Evolutionary conservation across 2,329 filamentous ascomycete species (phyloP).

Genomic region (Neocatenulostroma microsporum): DNA sequence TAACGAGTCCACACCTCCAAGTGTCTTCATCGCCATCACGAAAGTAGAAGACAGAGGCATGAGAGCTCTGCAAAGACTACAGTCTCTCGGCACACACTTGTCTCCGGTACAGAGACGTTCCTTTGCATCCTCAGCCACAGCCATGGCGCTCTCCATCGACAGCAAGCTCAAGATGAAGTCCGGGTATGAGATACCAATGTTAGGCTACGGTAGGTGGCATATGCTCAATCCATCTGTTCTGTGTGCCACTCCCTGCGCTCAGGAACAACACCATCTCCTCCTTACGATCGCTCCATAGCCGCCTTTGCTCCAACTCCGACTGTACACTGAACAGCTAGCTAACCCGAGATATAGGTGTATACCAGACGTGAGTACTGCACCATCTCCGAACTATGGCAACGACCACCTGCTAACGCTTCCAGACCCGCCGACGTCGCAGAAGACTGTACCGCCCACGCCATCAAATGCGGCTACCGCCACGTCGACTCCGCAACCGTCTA

Average conservation of each 20-base stretch:
- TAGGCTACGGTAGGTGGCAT: slow-evolving; percentile 50
- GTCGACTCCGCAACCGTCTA: slow-evolving; percentile 54
- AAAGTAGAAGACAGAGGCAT: slow-evolving; percentile 1
- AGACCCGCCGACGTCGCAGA: slow-evolving; percentile 52
- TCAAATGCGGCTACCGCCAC: slow-evolving; percentile 51
- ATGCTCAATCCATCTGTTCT: too few relatives aligned
- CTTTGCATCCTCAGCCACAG: slow-evolving; percentile 14
- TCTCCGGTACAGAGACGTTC: slow-evolving; percentile 6
- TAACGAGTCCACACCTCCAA: background rate
- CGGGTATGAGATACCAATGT: slow-evolving; percentile 52
- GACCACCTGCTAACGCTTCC: slow-evolving; percentile 28
- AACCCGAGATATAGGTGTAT: slow-evolving; percentile 20
- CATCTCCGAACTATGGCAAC: slow-evolving; percentile 4
- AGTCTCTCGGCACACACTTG: slow-evolving; percentile 6
- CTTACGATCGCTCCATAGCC: too few relatives aligned
- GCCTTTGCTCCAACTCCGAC: too few relatives aligned
- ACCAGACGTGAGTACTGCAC: slow-evolving; percentile 30
- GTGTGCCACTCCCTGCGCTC: too few relatives aligned
- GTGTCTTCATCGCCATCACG: background rate
- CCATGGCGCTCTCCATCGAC: slow-evolving; percentile 41
- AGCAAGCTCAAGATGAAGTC: slow-evolving; percentile 49
- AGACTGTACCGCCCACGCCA: slow-evolving; percentile 49
- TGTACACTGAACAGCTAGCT: too few relatives aligned
- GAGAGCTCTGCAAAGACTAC: slow-evolving; percentile 1
- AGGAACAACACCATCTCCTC: too few relatives aligned